These are phyloP conservation scores for Aspergillus nidulans DNA, from an alignment of 495 filamentous ascomycete species.

Conservation along the genomic window DNA sequence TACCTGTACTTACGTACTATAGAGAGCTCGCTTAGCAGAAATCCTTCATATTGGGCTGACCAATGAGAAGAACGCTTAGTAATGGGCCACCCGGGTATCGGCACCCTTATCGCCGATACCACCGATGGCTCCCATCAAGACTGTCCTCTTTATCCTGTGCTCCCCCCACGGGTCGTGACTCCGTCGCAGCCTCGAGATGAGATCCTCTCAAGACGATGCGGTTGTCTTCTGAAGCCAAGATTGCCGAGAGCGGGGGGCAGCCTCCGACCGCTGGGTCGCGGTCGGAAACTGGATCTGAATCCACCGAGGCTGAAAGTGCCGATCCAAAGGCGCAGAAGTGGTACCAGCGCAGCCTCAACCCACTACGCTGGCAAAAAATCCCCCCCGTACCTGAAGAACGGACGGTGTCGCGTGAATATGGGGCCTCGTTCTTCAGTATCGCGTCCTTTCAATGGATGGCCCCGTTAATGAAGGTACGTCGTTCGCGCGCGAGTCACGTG, in stretches of 20 bases:
- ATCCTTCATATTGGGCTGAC: not conserved
- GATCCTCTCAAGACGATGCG: not conserved
- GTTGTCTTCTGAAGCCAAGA: not conserved
- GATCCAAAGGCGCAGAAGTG: conserved; percentile 35
- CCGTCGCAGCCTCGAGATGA: not conserved
- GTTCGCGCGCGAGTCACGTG: not conserved
- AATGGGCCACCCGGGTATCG: not conserved
- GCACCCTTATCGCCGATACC: not conserved
- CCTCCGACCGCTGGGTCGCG: not conserved
- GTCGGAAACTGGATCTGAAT: not conserved
- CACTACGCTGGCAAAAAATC: conserved; percentile 44
- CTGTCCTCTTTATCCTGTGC: not conserved
- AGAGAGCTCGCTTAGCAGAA: no score
- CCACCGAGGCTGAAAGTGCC: not conserved
- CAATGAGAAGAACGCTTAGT: not conserved
- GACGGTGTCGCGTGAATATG: conserved; percentile 46
- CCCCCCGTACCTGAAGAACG: conserved; percentile 53
- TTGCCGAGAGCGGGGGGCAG: not conserved
- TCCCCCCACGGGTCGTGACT: not conserved
- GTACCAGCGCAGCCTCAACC: conserved; percentile 49
- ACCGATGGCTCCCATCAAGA: not conserved
- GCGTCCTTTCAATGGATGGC: conserved; percentile 59
- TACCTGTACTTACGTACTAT: no score
- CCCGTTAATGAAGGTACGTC: conserved; percentile 50
- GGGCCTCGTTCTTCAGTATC: conserved; percentile 49